A percentile compares a stretch with the other conserved stretches of the same genome.
Evolutionary conservation across 805 yeast species (phyloP).

Genomic region (Pichia eremophila): DNA sequence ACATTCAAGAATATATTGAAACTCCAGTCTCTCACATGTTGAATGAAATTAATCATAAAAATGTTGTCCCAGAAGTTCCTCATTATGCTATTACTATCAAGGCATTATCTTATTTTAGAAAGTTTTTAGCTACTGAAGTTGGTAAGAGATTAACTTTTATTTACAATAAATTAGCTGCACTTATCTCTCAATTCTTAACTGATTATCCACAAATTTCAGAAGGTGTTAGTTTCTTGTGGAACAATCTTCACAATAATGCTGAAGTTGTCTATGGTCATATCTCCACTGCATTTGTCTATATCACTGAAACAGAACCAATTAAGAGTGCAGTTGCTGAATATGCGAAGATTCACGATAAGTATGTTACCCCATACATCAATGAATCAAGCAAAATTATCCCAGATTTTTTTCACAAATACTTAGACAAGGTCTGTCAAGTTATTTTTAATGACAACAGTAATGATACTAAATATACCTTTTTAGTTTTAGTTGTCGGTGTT

Average conservation of each 20-base stretch:
- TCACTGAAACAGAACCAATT: background rate
- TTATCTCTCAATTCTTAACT: background rate
- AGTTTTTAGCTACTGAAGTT: background rate
- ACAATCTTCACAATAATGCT: background rate
- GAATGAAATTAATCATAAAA: background rate
- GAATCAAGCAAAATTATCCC: background rate
- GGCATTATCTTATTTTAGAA: background rate
- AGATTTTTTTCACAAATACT: background rate
- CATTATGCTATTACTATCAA: background rate
- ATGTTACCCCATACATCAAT: slow-evolving; percentile 4
- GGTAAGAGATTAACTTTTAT: background rate
- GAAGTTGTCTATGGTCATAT: background rate
- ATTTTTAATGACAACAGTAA: background rate
- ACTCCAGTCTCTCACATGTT: background rate
- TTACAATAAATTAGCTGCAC: background rate
- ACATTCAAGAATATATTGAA: background rate
- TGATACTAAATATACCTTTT: slow-evolving; percentile 2
- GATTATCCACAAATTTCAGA: background rate
- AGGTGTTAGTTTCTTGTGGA: background rate
- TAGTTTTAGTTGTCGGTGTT: slow-evolving; percentile 9
- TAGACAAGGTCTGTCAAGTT: background rate
- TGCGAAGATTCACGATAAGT: background rate
- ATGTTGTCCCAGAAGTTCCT: background rate
- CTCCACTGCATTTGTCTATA: background rate
- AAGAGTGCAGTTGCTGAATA: background rate